Base-by-base conservation (phyloP, 2,329 filamentous ascomycete species). In the Aspergillus sp. region DNA sequence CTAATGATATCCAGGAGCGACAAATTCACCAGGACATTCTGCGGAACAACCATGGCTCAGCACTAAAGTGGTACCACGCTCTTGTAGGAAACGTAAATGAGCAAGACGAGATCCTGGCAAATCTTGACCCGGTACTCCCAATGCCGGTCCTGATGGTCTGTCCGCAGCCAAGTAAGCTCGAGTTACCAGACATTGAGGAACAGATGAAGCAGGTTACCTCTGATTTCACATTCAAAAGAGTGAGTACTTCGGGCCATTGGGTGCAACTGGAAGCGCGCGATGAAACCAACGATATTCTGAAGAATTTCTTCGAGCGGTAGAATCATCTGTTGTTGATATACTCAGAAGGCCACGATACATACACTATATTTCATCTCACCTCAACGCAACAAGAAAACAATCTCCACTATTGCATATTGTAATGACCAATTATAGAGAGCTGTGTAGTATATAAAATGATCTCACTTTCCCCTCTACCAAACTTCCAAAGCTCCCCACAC, bases 61-160 rank as follows among this genome's bases (percentile, higher is more conserved):
- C 66, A 11, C 49, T 64, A 4, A 66, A 66, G n/a, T 69, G 67
- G 67, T 70, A 70, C 39, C 58, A 57, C 3, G 59, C 58, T 13
- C 39, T 66, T 13, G 57, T 61, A 8, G 26, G 39, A 24, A 67
- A 68, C 43, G 34, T 68, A 36, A 68, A 68, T 26, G 45, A 56
- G 26, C 50, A 65, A 18, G 64, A 68, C 30, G 66, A 67, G 39
- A 13, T 53, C 3, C 34, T 62, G 18, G 59, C 53, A 15, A 43
- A 57, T 3, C 30, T 69, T 9, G 32, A 62, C 7, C 36, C 52
- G 6, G 57, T 53, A 3, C 49, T 69, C 6, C n/a, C 57, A 17
- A 60, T 63, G 48, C 66, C 64, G 7, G 57, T 63, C 22, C 49
- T 68, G 24, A 55, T 62, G 55, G 22, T 68, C 5, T 56, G 56